These are phyloP conservation scores for Cyberlindnera sargentensis DNA, from an alignment of 805 yeast genomes.

Conservation along the genomic window DNA sequence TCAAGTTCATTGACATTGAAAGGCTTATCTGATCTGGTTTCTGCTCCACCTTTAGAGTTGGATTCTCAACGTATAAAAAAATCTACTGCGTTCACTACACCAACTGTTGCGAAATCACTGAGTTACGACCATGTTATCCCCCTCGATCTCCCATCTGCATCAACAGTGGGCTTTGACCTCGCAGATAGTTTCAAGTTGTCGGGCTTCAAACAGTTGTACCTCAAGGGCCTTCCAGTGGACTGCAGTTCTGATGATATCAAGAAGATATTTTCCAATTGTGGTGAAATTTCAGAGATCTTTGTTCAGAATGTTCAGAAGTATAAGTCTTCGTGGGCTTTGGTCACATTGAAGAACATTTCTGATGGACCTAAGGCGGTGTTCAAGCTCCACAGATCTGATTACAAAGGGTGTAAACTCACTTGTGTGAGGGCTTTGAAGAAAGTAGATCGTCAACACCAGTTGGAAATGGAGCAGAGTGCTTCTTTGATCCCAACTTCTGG, in stretches of 20 bases:
- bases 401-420: constrained; percentile 23
- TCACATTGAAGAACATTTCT: constrained; percentile 39
- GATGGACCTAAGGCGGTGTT: constrained; percentile 39
- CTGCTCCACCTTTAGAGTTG: no score
- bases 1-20: no score
- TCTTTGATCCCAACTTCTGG: not conserved
- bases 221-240: constrained; percentile 39
- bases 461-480: constrained; percentile 1
- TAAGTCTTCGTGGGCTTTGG: constrained; percentile 36
- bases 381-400: constrained; percentile 22
- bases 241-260: constrained; percentile 34
- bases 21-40: no score
- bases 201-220: constrained; percentile 31
- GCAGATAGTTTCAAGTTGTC: not conserved
- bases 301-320: constrained; percentile 38
- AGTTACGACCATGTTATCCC: no score
- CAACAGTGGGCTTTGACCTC: no score
- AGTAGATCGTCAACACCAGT: constrained; percentile 14
- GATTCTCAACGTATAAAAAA: no score
- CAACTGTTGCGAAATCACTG: no score
- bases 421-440: constrained; percentile 25
- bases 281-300: constrained; percentile 43
- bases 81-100: no score
- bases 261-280: constrained; percentile 38
- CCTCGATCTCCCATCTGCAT: no score